A percentile compares a stretch with the other conserved stretches of the same genome.
These are phyloP conservation scores for Sedum album DNA, from an alignment of 164 flowering plant genomes.

Conservation along the genomic window DNA sequence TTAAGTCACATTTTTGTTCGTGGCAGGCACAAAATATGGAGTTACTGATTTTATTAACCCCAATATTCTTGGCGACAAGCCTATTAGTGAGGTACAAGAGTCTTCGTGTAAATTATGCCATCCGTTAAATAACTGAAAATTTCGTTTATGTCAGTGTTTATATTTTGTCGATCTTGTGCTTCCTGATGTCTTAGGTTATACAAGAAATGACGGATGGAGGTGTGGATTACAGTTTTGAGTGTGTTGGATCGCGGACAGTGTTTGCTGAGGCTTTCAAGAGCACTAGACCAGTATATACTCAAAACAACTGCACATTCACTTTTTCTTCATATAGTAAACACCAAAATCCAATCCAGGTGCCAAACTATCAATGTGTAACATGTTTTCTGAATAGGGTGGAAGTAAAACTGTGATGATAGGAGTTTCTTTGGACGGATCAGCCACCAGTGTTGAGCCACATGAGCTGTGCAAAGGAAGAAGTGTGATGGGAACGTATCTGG, in stretches of 20 bases:
- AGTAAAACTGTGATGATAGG: slow-evolving; percentile 70
- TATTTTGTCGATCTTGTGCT: not conserved
- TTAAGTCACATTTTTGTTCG: not conserved
- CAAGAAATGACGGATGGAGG: slow-evolving; percentile 67
- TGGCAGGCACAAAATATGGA: slow-evolving; percentile 54
- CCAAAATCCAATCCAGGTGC: too few species aligned
- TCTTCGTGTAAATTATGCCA: not conserved
- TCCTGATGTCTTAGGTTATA: slow-evolving; percentile 31
- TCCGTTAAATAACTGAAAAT: not conserved
- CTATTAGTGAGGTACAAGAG: slow-evolving; percentile 33
- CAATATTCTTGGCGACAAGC: slow-evolving; percentile 25
- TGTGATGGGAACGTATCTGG: slow-evolving; percentile 41
- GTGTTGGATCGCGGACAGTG: slow-evolving; percentile 54
- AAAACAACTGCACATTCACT: not conserved
- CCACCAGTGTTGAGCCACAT: slow-evolving; percentile 20
- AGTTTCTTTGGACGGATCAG: slow-evolving; percentile 43
- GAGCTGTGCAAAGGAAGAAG: slow-evolving; percentile 45
- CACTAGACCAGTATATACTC: slow-evolving; percentile 27
- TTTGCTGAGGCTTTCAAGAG: slow-evolving; percentile 53
- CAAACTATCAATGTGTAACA: not conserved
- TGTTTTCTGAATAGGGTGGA: slow-evolving; percentile 35
- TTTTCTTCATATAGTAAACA: too few species aligned
- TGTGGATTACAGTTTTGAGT: slow-evolving; percentile 75
- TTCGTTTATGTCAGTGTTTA: not conserved
- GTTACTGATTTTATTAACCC: slow-evolving; percentile 60